These are phyloP conservation scores for Globisporangium recalcitrans DNA, from an alignment of 352 stramenopile genomes.

Conservation along the genomic window DNA sequence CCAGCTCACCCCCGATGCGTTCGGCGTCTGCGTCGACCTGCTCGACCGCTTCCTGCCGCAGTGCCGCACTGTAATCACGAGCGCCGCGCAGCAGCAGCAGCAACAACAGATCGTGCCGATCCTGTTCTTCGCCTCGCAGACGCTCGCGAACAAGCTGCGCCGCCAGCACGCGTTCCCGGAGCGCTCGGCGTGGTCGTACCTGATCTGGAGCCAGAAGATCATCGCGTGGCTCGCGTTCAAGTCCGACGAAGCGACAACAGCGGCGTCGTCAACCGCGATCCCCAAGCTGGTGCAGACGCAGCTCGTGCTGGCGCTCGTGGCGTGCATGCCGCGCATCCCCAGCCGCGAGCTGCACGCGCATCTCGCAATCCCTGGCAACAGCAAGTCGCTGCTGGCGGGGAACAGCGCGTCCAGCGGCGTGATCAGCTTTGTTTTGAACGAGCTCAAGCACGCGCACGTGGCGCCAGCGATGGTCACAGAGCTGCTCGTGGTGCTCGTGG, in stretches of 20 bases:
- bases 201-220: conserved; percentile 43
- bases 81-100: conserved; percentile 11
- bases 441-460: conserved; percentile 37
- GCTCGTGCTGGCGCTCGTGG: conserved; percentile 62
- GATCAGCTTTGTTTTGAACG: conserved; percentile 53
- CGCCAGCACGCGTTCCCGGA: conserved; percentile 42
- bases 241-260: not conserved
- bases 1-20: conserved; percentile 75
- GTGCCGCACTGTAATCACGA: not conserved
- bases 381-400: conserved; percentile 3
- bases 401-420: conserved; percentile 19
- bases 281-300: conserved; percentile 73
- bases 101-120: conserved; percentile 31
- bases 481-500: conserved; percentile 61
- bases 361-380: conserved; percentile 13
- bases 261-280: conserved; percentile 10
- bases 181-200: conserved; percentile 20
- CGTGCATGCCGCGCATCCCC: conserved; percentile 46
- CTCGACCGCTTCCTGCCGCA: conserved; percentile 54
- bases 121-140: conserved; percentile 79
- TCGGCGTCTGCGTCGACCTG: conserved; percentile 53
- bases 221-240: conserved; percentile 51
- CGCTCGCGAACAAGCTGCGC: conserved; percentile 75
- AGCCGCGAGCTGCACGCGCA: conserved; percentile 28
- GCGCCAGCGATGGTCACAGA: conserved; percentile 38